Evolutionary conservation across 2,329 filamentous ascomycete genomes (phyloP), one percentile per base, ranked within the genome.

Genomic region (Dactylellina cionopaga): DNA sequence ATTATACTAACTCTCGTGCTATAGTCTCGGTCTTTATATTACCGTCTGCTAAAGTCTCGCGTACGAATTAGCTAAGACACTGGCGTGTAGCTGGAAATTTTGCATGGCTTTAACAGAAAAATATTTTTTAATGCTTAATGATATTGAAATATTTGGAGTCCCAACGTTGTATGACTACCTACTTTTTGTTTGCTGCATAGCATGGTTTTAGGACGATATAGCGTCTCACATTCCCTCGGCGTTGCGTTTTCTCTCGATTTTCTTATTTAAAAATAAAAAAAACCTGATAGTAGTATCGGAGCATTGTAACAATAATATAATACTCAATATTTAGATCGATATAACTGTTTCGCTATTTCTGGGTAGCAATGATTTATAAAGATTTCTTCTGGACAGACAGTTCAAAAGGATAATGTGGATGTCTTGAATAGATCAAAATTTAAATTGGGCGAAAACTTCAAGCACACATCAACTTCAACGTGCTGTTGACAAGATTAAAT

Each of bases 1-100:
- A 2, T 13, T n/a, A 15, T 33, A 19, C 62, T 66, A 58, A 66
- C 22, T 19, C 13, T 25, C 2, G 22, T 43, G 4, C 37, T 29
- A 43, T 31, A 71, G 66, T 63, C 31, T 71, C 22, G 66, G 66
- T 10, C 66, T 71, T 15, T 71, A 63, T 15, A 71, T 71, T 27
- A 71, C 66, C 3, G 66, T 33, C 24, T 71, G 66, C 22, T 71
- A 46, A 59, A 49, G 7, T 5, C 5, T 7, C 6, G 5, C 4
- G 13, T 5, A 24, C 0, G 5, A 24, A 24, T 6, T 24, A 29
- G 15, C 11, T 41, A 9, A 15, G 35, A 15, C 11, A 39, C n/a
- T n/a, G n/a, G n/a, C n/a, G n/a, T n/a, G n/a, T n/a, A n/a, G n/a
- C n/a, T n/a, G n/a, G n/a, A n/a, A n/a, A n/a, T n/a, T n/a, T n/a